Base-by-base conservation (phyloP, 2,329 filamentous ascomycete genomes). In the Pestalotiopsis sp. region DNA sequence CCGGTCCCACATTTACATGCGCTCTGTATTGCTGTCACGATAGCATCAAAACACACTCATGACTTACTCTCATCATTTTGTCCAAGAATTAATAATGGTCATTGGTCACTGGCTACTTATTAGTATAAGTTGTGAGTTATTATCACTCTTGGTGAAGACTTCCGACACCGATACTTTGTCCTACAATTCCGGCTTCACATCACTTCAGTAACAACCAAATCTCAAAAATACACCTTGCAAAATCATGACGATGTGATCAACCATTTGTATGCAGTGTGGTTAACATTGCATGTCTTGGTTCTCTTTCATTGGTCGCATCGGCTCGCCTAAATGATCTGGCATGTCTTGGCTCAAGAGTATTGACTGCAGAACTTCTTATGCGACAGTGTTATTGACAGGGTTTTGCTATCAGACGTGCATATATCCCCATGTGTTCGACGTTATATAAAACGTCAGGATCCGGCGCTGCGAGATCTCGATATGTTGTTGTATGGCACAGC, bases 321-420 rank as follows among this genome's bases (percentile, higher is more conserved):
- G 2, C 5, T 63, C 38, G 60, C 31, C n/a, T 63, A 23, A 23
- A 23, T 12, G 2, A 3, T 25, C 6, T n/a, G 4, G 31, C 9
- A 23, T 13, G 36, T 13, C 38, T 63, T 63, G 60, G 60, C 60
- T 17, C 20, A 36, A 17, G 4, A 38, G 60, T 41, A 23, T 63
- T 63, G n/a, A 63, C 36, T 63, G 60, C 60, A 63, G 20, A 17
- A 14, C 17, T 17, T 14, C 38, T 63, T 59, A 41, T 45, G 12
- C 23, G 60, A 40, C 25, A 20, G n/a, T 40, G 2, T 38, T 63
- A 63, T 63, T n/a, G 60, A 63, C 60, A 63, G 60, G 60, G 60
- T 27, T 63, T 63, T 38, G 38, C 60, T 23, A 23, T 38, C 20
- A 38, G 38, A 63, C 60, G 60, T 63, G 60, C 60, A 63, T 63